Percentiles rank a stretch among this genome's conserved stretches.
These are phyloP conservation scores for Arthrobotrys sphaeroides DNA, from an alignment of 2,329 filamentous ascomycete species.

Conservation along the genomic window DNA sequence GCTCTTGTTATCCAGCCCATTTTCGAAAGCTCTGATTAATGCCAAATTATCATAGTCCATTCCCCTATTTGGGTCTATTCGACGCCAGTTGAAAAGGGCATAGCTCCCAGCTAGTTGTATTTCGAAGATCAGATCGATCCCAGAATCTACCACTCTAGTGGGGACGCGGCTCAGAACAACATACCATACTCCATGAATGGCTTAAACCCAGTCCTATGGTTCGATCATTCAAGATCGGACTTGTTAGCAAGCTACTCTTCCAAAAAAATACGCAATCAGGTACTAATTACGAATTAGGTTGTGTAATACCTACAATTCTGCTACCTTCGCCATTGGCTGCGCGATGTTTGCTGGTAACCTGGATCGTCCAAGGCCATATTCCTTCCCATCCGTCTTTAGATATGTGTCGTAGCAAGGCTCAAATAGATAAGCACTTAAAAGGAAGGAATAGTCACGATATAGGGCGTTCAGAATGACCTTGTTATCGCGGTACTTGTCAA, in stretches of 20 bases:
- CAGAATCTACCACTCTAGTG: neutral
- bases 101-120: conserved; percentile 68
- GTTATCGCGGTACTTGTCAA: conserved; percentile 78
- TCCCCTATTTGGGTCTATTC: conserved; percentile 68
- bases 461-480: conserved; percentile 83
- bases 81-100: conserved; percentile 74
- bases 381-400: conserved; percentile 69
- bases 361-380: conserved; percentile 64
- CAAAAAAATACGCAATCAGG: neutral
- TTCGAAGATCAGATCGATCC: neutral
- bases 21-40: conserved; percentile 89
- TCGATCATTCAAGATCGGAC: neutral
- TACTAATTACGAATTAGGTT: neutral
- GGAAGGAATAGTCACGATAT: conserved; percentile 90
- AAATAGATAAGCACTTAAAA: conserved; percentile 86
- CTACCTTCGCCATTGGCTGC: conserved; percentile 83
- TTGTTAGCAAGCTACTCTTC: neutral
- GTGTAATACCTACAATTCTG: conserved; percentile 76
- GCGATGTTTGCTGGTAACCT: conserved; percentile 77
- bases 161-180: neutral
- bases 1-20: conserved; percentile 82
- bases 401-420: conserved; percentile 87
- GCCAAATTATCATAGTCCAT: conserved; percentile 76
- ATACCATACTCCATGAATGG: conserved; percentile 83
- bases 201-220: conserved; percentile 74